Base-by-base conservation (phyloP, 805 yeast species). In the Ogataea sp. region DNA sequence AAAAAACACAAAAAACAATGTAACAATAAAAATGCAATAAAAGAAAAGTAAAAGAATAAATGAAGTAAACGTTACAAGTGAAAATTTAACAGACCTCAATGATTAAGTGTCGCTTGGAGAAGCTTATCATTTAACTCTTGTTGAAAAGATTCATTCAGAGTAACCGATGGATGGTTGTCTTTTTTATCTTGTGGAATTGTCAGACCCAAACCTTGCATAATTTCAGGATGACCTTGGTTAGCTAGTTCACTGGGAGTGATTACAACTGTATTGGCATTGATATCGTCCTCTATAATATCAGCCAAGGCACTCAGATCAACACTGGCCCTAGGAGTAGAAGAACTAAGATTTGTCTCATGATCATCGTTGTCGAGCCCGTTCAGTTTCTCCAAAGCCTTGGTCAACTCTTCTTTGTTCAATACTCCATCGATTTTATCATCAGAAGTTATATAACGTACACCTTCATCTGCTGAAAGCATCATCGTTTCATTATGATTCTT, bases 341-440 rank as follows among this genome's bases (percentile, higher is more conserved):
- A 16, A 18, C 14, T 30, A 6, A 30, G 3, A n/a, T n/a, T n/a
- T n/a, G n/a, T n/a, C n/a, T n/a, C n/a, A n/a, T n/a, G n/a, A 8
- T 17, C 23, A 4, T 16, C n/a, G 18, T 17, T 8, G 11, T 11
- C 14, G 3, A 30, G 5, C 3, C 37, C 37, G 17, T 18, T 21
- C 11, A 34, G 15, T 27, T 17, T 35, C n/a, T 35, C 37, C 26
- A 26, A 27, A 3, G 31, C 20, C 18, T 20, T 27, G 13, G 28
- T 16, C 3, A 35, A 26, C 18, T 34, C 31, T 4, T 34, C 37
- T 34, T 34, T 24, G 4, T 20, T 14, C 20, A 26, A 33, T 11
- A 33, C 36, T 6, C 38, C 39, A 21, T 35, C 38, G n/a, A 25
- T 17, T 8, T 26, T 16, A 2, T 41, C 39, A 23, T 34, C 30